Evolutionary conservation across 2,329 filamentous ascomycete species (phyloP).

Genomic region (Pyrenophora seminiperda): DNA sequence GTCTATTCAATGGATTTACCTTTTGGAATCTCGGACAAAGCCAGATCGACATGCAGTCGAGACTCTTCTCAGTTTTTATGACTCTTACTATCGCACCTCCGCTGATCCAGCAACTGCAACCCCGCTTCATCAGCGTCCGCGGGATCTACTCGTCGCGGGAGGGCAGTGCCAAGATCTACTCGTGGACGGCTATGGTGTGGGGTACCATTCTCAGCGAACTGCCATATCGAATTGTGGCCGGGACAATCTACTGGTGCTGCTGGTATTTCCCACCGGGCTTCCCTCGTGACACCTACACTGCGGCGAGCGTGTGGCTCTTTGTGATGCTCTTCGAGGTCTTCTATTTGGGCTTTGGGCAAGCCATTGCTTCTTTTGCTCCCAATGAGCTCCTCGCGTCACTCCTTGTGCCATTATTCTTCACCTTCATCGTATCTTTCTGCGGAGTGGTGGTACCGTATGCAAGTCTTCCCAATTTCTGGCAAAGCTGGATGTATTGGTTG

Average conservation of each 20-base stretch:
- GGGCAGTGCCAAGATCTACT: constrained; percentile 78
- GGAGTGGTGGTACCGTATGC: constrained; percentile 73
- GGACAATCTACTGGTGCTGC: constrained; percentile 63
- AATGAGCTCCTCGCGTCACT: constrained; percentile 70
- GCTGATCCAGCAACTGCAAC: constrained; percentile 77
- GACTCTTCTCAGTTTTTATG: constrained; percentile 78
- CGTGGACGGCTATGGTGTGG: constrained; percentile 72
- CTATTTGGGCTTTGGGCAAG: constrained; percentile 68
- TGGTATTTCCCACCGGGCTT: constrained; percentile 62
- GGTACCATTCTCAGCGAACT: constrained; percentile 71
- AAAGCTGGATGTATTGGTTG: constrained; percentile 55
- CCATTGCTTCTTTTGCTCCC: constrained; percentile 68
- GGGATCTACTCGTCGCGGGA: constrained; percentile 74
- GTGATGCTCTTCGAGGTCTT: constrained; percentile 70
- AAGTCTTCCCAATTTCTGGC: constrained; percentile 69
- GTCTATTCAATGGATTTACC: constrained; percentile 56
- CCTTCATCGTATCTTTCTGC: constrained; percentile 73
- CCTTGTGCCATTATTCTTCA: constrained; percentile 71
- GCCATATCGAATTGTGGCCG: constrained; percentile 70
- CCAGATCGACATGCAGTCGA: constrained; percentile 57
- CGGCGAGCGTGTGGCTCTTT: constrained; percentile 67
- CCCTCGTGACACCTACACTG: constrained; percentile 61
- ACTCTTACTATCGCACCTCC: constrained; percentile 75
- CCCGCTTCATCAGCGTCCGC: constrained; percentile 69
- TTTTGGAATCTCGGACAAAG: constrained; percentile 55